A percentile compares a stretch with the other conserved stretches of the same genome.
phyloP scores from a whole-genome alignment of 2,329 filamentous ascomycete genomes.

The Fusarium dimerum region DNA sequence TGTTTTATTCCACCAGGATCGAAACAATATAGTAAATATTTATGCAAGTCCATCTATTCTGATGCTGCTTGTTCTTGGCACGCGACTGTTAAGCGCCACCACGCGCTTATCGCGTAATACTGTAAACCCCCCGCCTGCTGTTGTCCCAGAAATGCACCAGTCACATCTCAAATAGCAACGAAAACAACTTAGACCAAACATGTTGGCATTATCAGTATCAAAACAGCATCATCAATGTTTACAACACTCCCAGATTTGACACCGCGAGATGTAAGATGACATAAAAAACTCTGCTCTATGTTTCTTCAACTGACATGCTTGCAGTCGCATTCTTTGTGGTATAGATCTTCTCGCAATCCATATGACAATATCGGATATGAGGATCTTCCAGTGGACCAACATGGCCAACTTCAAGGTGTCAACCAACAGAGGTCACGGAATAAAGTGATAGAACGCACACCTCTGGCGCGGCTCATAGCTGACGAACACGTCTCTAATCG shows the following conservation, averaged over 20 bases:
- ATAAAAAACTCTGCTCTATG: background rate
- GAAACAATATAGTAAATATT: background rate
- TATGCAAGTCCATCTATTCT: background rate
- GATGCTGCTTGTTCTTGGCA: constrained; percentile 1
- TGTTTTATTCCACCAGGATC: background rate
- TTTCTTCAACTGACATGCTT: constrained; percentile 8
- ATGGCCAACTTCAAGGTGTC: constrained; percentile 27
- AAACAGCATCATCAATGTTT: constrained; percentile 50
- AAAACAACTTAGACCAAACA: constrained; percentile 7
- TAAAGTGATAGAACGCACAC: constrained; percentile 56
- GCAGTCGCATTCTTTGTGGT: constrained; percentile 75
- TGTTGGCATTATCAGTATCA: constrained; percentile 16
- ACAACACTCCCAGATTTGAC: constrained; percentile 66
- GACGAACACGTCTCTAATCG: constrained; percentile 78
- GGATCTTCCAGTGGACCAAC: constrained; percentile 30
- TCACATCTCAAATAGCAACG: constrained; percentile 13
- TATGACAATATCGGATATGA: constrained; percentile 37
- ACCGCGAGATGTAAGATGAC: constrained; percentile 66
- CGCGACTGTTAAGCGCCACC: constrained; percentile 27
- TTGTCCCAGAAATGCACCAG: constrained; percentile 14
- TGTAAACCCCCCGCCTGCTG: constrained; percentile 23
- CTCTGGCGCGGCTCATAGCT: constrained; percentile 67
- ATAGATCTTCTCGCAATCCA: constrained; percentile 62
- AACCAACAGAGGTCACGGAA: constrained; percentile 41
- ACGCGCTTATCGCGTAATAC: constrained; percentile 19